Base-by-base conservation (phyloP, 73 alveolate genomes). In the Stentor coeruleus region DNA sequence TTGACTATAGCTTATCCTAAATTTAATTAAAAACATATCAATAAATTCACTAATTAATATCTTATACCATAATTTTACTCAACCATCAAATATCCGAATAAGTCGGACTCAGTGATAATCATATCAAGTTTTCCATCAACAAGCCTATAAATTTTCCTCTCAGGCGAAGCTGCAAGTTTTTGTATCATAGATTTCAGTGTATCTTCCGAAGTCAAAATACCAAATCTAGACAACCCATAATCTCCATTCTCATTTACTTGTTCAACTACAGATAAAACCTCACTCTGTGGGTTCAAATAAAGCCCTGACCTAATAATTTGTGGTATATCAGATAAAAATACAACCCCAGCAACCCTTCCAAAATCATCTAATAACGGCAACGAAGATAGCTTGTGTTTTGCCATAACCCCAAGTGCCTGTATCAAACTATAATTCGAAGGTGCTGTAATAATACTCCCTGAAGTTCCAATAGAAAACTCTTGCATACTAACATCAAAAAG, bases 91-190 rank as follows among this genome's bases (percentile, higher is more conserved):
- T 66, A 66, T 15, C 79, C 79, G 33, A 66, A 66, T 33, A 66
- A 66, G 33, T 66, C 79, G 20, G 79, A 66, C 79, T 66, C 79
- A 1, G 79, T 66, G 79, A 66, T 66, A 33, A 66, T 66, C 79
- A 66, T 26, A 11, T 66, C 79, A 20, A 66, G 79, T 66, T 31
- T 20, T 20, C 41, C 37, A 66, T 66, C 79, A 66, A 20, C 37
- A 20, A 66, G 79, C 39, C 37, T 66, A 66, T 26, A 66, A 66
- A 66, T 20, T 66, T 66, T 66, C 79, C 79, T 66, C 2, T 66
- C 79, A 66, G n/a, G 79, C n/a, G 79, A 66, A 20, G 79, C 79
- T 26, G 79, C 79, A 66, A 66, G 79, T 66, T 66, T 66, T 66
- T 66, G 79, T 26, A 66, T 66, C 79, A 66, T 66, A 11, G 79